Base-by-base conservation (phyloP, 2,329 filamentous ascomycete genomes). In the Dactylonectria macrodidyma region DNA sequence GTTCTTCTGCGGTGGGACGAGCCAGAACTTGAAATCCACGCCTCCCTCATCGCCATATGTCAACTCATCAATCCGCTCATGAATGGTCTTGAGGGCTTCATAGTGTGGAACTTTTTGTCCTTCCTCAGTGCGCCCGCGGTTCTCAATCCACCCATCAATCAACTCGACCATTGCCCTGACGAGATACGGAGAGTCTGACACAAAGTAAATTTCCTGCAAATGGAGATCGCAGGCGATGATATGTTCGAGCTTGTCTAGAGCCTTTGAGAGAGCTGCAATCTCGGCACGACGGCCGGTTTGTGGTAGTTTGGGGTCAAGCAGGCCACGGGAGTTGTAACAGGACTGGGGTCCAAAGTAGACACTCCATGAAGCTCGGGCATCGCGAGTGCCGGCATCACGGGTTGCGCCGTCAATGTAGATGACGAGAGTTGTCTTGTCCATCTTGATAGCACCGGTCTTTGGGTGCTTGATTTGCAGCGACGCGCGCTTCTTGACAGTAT, bases 261-360 rank as follows among this genome's bases (percentile, higher is more conserved):
- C 1, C 86, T 95, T 16, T 84, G 92, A 3, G 88, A 92, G 4
- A 87, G 89, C 55, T 87, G 91, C 69, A 87, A 96, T 66, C 87
- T 92, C 1, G 81, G 87, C 22, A 88, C 92, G 68, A 95, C 93
- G 79, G 87, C 88, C 22, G 75, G 95, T 50, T 84, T 94, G 51
- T 88, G 91, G 69, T 91, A 95, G 75, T 81, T 89, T 12, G 85
- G 85, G 30, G 90, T 93, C 82, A 93, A 97, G 81, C 86, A 88
- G 68, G 3, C 60, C 71, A 16, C 36, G 47, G 5, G 55, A 50
- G 57, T 78, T 79, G 60, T 72, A 58, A 19, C 52, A 56, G 10
- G 75, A 78, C 16, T 62, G 36, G 7, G 70, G 70, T 3, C 76
- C 77, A 55, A 76, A 75, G 47, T 70, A 78, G 19, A 76, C 74